These are phyloP conservation scores for Aspergillus haitiensis DNA, from an alignment of 495 filamentous ascomycete species.

Conservation along the genomic window DNA sequence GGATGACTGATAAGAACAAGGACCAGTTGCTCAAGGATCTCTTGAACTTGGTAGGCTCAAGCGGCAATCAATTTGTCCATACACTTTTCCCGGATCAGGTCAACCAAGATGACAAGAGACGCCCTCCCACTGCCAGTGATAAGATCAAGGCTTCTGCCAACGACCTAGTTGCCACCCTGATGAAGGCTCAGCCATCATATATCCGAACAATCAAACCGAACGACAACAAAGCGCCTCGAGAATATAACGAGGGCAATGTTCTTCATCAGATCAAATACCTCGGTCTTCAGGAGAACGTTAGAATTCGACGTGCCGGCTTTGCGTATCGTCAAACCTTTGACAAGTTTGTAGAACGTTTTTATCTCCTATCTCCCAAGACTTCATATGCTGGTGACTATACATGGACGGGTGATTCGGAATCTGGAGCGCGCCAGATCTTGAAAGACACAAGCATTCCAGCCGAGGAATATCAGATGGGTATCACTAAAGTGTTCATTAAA, in stretches of 20 bases:
- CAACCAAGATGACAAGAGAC: conserved; percentile 91
- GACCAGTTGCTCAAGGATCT: conserved; percentile 95
- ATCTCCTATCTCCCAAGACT: conserved; percentile 89
- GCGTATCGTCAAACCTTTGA: conserved; percentile 97
- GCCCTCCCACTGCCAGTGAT: conserved; percentile 92
- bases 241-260: conserved; percentile 90
- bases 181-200: conserved; percentile 96
- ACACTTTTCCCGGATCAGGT: conserved; percentile 89
- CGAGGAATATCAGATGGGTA: conserved; percentile 97
- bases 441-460: conserved; percentile 92
- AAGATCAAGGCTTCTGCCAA: conserved; percentile 97
- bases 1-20: conserved; percentile 99
- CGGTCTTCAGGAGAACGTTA: conserved; percentile 97
- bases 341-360: conserved; percentile 98
- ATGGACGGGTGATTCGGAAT: conserved; percentile 83
- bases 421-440: conserved; percentile 88
- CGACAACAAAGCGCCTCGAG: conserved; percentile 91
- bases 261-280: conserved; percentile 99
- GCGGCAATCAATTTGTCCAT: conserved; percentile 81
- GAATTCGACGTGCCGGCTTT: conserved; percentile 94
- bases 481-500: conserved; percentile 97
- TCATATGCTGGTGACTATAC: conserved; percentile 97
- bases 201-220: conserved; percentile 99
- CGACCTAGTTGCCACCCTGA: conserved; percentile 88
- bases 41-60: conserved; percentile 80